A percentile compares a stretch with the other conserved stretches of the same genome.
Evolutionary conservation across 495 filamentous ascomycete species (phyloP).

Genomic region (Aspergillus sparsus): DNA sequence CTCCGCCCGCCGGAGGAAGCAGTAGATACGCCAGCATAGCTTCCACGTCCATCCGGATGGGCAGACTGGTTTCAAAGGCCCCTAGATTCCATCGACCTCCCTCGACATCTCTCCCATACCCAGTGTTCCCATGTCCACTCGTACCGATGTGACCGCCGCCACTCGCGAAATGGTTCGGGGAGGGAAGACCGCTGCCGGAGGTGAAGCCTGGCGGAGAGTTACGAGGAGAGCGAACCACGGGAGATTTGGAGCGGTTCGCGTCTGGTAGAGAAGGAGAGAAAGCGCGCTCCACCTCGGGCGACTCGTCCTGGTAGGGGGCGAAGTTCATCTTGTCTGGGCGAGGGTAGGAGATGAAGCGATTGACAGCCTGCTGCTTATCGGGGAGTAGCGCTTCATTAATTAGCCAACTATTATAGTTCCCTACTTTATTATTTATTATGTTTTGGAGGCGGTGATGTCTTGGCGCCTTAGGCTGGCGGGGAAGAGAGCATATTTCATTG

Average conservation of each 20-base stretch:
- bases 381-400: background rate
- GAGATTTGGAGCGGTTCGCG: conserved; percentile 51
- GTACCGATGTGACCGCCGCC: conserved; percentile 20
- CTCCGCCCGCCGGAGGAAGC: conserved; percentile 82
- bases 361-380: conserved; percentile 9
- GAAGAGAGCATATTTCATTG: conserved; percentile 1
- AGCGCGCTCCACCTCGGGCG: conserved; percentile 72
- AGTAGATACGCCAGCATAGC: conserved; percentile 88
- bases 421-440: conserved; percentile 22
- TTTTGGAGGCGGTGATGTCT: conserved; percentile 22
- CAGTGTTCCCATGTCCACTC: conserved; percentile 37
- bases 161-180: conserved; percentile 43
- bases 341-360: background rate
- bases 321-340: conserved; percentile 69
- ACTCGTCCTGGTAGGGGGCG: conserved; percentile 90
- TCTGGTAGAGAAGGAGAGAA: conserved; percentile 63
- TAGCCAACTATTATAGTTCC: conserved; percentile 24
- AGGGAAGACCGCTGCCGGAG: conserved; percentile 41
- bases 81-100: conserved; percentile 67
- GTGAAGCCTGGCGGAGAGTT: conserved; percentile 32
- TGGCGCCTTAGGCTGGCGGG: conserved; percentile 22
- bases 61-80: conserved; percentile 77
- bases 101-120: conserved; percentile 42
- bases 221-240: conserved; percentile 43
- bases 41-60: conserved; percentile 81